Evolutionary conservation across 345 rosid genomes (phyloP).

Genomic region (Lumnitzera racemosa): DNA sequence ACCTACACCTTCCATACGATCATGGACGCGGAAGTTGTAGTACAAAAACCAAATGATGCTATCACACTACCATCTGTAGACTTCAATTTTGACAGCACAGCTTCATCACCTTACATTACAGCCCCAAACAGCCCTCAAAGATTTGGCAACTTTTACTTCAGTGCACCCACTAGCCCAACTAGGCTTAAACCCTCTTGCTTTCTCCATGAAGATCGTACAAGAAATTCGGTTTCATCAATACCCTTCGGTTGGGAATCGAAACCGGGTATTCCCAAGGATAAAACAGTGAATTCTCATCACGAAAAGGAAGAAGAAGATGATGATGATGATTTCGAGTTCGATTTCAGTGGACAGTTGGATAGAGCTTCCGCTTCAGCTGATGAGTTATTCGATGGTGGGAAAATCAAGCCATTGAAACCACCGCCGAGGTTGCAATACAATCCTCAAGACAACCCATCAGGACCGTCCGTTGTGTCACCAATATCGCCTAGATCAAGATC

Average conservation of each 20-base stretch:
- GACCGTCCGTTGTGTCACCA: conserved; percentile 29
- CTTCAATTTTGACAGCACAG: conserved; percentile 69
- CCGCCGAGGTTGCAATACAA: conserved; percentile 23
- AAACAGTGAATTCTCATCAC: neutral
- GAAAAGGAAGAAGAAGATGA: conserved; percentile 13
- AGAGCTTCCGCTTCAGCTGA: conserved; percentile 70
- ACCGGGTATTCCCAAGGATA: conserved; percentile 30
- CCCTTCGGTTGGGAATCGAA: conserved; percentile 41
- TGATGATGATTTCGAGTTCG: conserved; percentile 60
- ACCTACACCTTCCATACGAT: neutral
- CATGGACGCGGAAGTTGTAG: conserved; percentile 48
- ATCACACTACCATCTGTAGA: conserved; percentile 30
- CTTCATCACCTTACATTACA: conserved; percentile 91
- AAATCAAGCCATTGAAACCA: conserved; percentile 60
- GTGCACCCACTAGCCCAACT: conserved; percentile 69
- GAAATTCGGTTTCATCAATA: conserved; percentile 17
- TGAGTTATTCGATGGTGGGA: conserved; percentile 84
- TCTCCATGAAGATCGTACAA: conserved; percentile 9
- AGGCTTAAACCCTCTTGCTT: conserved; percentile 20
- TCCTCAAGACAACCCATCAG: conserved; percentile 10
- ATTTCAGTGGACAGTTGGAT: conserved; percentile 70
- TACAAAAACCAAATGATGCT: too few relatives aligned
- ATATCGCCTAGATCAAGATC: conserved; percentile 29
- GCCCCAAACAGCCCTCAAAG: conserved; percentile 93
- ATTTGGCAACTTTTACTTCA: conserved; percentile 50